Base-by-base conservation (phyloP, 2,329 filamentous ascomycete genomes). In the Sporothrix dimorphospora region DNA sequence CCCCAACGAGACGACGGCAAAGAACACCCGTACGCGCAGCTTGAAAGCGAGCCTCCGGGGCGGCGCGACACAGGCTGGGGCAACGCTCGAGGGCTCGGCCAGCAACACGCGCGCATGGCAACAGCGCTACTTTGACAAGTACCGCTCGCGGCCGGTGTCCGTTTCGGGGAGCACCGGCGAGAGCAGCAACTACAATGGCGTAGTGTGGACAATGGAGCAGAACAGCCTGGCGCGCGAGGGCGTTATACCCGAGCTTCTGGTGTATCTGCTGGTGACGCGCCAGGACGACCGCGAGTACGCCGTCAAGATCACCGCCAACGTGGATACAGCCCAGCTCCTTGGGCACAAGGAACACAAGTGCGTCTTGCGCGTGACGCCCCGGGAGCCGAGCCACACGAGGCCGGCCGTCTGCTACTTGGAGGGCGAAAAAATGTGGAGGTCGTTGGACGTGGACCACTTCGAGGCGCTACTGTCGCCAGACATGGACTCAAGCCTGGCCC, bases 251-350 rank as follows among this genome's bases (percentile, higher is more conserved):
- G 70, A 66, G 40, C n/a, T 73, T n/a, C 57, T 73, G 34, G 19
- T 70, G n/a, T 71, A 70, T 19, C 6, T 73, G 16, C 72, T 73
- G 14, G 16, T 73, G 7, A 70, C 70, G 49, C 70, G 72, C 16
- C n/a, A 49, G 38, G 65, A 67, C 59, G 70, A 72, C 66, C n/a
- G 34, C 51, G 51, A 61, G 40, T 73, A 73, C 49, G 21, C 40
- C 4, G 72, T 71, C 55, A 72, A 68, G 42, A 59, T 73, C 66
- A 70, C 66, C 51, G 47, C 57, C 30, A 59, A 67, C n/a, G 65
- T 70, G n/a, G 12, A 27, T 3, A 57, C 42, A 4, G 21, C 19
- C 3, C 24, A 61, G 6, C 21, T 69, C 14, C 9, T 49, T n/a
- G 63, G 72, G 42, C 42, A 40, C 63, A 63, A 51, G 24, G 47